Evolutionary conservation across 805 yeast genomes (phyloP).

Genomic region (Saccharomycopsis babjevae): DNA sequence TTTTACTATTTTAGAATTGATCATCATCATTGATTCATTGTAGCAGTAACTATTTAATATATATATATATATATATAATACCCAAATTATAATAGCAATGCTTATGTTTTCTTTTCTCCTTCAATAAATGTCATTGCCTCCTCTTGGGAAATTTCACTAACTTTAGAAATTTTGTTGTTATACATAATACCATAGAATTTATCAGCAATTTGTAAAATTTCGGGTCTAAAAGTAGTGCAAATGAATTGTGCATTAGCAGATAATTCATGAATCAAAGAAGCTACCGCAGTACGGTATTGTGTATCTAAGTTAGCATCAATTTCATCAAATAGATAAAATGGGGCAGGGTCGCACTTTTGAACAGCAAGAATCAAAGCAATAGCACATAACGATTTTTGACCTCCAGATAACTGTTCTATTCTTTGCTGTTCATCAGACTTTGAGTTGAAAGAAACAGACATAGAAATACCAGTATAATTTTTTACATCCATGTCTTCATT

Average conservation of each 20-base stretch:
- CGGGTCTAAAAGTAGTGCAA: constrained; percentile 93
- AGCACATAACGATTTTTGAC: constrained; percentile 95
- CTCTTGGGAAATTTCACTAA: constrained; percentile 56
- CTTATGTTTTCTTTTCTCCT: constrained; percentile 33
- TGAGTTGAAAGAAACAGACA: constrained; percentile 83
- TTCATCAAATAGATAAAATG: constrained; percentile 92
- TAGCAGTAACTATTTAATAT: not conserved
- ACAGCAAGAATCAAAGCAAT: constrained; percentile 87
- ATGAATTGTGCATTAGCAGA: constrained; percentile 77
- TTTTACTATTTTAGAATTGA: not conserved
- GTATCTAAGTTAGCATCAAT: constrained; percentile 93
- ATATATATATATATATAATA: not conserved
- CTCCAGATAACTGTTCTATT: constrained; percentile 90
- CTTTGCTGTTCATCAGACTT: constrained; percentile 75
- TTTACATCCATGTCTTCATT: constrained; percentile 31
- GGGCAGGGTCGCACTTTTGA: constrained; percentile 94
- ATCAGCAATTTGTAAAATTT: constrained; percentile 79
- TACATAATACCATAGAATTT: constrained; percentile 82
- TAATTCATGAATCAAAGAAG: constrained; percentile 56
- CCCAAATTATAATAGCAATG: not conserved
- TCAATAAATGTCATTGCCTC: constrained; percentile 81
- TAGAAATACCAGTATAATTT: constrained; percentile 70
- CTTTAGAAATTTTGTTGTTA: constrained; percentile 69
- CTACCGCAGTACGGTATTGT: constrained; percentile 83
- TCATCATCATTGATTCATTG: not conserved